phyloP scores from a whole-genome alignment of 176 grass and related monocot genomes.

The Rhipidocladum racemiflorum region DNA sequence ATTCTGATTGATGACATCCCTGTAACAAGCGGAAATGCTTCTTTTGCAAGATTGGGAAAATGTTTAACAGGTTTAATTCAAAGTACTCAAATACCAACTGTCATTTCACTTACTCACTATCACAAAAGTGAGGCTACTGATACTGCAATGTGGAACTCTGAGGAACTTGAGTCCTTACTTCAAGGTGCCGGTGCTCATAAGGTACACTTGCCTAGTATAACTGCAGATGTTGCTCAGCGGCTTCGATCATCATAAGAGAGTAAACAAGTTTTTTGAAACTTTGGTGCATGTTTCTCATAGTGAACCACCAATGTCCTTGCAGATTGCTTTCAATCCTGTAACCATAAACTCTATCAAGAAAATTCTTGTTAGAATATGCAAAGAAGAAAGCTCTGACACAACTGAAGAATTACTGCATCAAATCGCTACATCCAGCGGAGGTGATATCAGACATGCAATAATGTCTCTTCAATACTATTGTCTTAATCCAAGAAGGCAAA shows the following conservation, averaged over 20 bases:
- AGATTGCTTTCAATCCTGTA: conserved; percentile 83
- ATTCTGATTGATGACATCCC: conserved; percentile 90
- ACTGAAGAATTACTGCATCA: conserved; percentile 66
- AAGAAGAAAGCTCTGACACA: conserved; percentile 62
- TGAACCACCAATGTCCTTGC: conserved; percentile 28
- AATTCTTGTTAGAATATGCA: conserved; percentile 71
- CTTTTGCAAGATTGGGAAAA: conserved; percentile 77
- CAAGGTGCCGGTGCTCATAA: conserved; percentile 82
- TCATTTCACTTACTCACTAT: conserved; percentile 78
- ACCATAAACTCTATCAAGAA: conserved; percentile 90
- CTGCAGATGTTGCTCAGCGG: neutral
- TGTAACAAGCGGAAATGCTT: conserved; percentile 65
- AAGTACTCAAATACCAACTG: conserved; percentile 69
- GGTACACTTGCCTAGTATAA: conserved; percentile 47
- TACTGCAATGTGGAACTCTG: conserved; percentile 47
- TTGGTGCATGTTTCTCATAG: conserved; percentile 10
- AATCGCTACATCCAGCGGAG: conserved; percentile 78
- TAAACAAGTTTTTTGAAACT: conserved; percentile 9
- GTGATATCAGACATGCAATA: conserved; percentile 94
- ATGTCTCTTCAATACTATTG: conserved; percentile 93
- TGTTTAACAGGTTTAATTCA: conserved; percentile 67
- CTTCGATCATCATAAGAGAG: neutral
- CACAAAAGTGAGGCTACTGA: conserved; percentile 67
- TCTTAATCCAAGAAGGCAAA: conserved; percentile 43
- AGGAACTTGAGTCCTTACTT: conserved; percentile 78